Evolutionary conservation across 176 grass and related monocot genomes (phyloP).

Genomic region (Chloris gayana): DNA sequence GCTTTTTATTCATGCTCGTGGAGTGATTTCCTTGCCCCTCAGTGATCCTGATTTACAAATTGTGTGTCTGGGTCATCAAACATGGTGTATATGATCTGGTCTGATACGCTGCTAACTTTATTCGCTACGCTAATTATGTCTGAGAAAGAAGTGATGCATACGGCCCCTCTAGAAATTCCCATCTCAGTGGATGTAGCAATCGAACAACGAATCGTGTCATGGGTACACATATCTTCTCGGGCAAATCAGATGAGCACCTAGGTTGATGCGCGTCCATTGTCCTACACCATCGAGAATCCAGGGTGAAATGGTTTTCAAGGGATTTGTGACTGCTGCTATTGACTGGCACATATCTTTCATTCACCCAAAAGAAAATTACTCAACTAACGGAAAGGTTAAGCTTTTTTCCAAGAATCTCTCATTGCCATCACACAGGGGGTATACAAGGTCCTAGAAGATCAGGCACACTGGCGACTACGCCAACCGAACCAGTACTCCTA

Average conservation of each 20-base stretch:
- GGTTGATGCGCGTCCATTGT: not conserved
- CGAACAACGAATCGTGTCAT: conserved; percentile 25
- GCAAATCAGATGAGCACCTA: conserved; percentile 7
- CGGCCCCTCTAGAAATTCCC: not conserved
- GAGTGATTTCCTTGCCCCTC: not conserved
- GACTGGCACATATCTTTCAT: too few species aligned
- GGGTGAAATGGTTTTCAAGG: not conserved
- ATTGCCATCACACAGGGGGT: conserved; percentile 7
- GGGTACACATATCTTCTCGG: not conserved
- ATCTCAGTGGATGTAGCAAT: conserved; percentile 25
- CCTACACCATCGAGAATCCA: not conserved
- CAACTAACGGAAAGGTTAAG: too few species aligned
- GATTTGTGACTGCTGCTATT: too few species aligned
- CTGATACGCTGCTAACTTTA: not conserved
- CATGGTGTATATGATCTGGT: not conserved
- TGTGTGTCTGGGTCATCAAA: not conserved
- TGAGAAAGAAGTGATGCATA: not conserved
- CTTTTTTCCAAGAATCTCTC: conserved; percentile 17
- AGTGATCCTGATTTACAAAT: not conserved
- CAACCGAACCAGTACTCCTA: not conserved
- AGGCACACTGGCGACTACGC: not conserved
- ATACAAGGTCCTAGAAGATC: conserved; percentile 34
- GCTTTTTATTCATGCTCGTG: not conserved
- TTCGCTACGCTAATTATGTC: not conserved
- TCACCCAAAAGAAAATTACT: not conserved